These are phyloP conservation scores for Lepiota subincarnata DNA, from an alignment of 768 basidiomycete species.

Conservation along the genomic window DNA sequence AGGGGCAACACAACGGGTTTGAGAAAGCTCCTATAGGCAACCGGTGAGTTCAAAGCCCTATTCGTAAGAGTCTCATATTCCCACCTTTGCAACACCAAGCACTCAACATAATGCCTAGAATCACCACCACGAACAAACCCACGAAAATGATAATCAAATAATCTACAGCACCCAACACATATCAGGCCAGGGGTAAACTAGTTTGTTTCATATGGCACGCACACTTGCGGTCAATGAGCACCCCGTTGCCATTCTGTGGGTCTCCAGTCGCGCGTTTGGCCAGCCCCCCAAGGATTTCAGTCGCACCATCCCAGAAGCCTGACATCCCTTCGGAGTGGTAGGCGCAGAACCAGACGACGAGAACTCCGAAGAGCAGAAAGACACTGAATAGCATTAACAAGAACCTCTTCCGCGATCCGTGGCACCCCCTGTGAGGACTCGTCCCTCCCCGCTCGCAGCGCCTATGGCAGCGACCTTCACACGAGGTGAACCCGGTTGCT, in stretches of 20 bases:
- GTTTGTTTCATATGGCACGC: neutral
- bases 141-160: conserved; percentile 67
- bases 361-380: neutral
- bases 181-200: neutral
- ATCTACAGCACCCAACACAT: conserved; percentile 27
- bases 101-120: conserved; percentile 53
- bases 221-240: conserved; percentile 5
- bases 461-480: neutral
- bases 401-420: neutral
- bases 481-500: neutral
- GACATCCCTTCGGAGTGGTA: neutral
- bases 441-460: neutral
- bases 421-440: neutral
- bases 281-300: neutral
- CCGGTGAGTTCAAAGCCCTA: neutral
- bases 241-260: neutral
- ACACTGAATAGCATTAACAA: neutral
- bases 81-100: conserved; percentile 63
- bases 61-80: conserved; percentile 12
- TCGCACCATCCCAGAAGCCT: neutral
- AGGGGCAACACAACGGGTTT: conserved; percentile 66
- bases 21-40: conserved; percentile 43
- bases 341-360: neutral
- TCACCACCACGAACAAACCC: conserved; percentile 50
- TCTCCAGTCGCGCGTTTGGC: conserved; percentile 4